phyloP scores from a whole-genome alignment of 2,329 filamentous ascomycete genomes.

The Ceratocystis harringtonii region DNA sequence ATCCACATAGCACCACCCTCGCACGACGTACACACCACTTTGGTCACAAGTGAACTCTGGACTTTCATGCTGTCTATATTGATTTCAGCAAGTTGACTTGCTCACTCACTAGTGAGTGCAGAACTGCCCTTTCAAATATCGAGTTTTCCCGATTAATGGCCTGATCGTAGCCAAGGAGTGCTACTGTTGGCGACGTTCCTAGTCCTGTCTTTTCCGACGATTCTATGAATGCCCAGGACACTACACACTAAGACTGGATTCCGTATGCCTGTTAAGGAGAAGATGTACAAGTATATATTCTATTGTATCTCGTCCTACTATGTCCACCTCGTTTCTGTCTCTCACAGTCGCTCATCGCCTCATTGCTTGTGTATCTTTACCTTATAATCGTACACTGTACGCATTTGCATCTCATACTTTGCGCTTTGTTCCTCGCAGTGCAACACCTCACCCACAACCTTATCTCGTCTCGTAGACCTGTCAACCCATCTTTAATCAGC shows the following conservation, averaged over 20 bases:
- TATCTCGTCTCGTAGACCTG: background rate
- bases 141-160: slow-evolving; percentile 3
- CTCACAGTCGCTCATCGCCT: background rate
- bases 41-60: background rate
- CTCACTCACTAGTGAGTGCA: background rate
- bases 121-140: background rate
- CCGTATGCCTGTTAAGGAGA: no score
- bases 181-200: background rate
- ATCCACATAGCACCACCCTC: slow-evolving; percentile 9
- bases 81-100: background rate
- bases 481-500: background rate
- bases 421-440: background rate
- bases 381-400: background rate
- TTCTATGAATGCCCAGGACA: background rate
- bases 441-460: background rate
- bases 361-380: background rate
- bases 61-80: background rate
- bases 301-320: background rate
- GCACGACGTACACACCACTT: slow-evolving; percentile 12
- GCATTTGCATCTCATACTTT: no score
- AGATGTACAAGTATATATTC: background rate
- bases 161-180: background rate
- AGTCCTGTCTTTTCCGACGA: background rate
- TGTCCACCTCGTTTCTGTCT: no score
- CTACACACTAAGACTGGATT: no score